Evolutionary conservation across 2,329 filamentous ascomycete species (phyloP), one percentile per base, ranked within the genome.

Genomic region (Xylariaceae sp.): DNA sequence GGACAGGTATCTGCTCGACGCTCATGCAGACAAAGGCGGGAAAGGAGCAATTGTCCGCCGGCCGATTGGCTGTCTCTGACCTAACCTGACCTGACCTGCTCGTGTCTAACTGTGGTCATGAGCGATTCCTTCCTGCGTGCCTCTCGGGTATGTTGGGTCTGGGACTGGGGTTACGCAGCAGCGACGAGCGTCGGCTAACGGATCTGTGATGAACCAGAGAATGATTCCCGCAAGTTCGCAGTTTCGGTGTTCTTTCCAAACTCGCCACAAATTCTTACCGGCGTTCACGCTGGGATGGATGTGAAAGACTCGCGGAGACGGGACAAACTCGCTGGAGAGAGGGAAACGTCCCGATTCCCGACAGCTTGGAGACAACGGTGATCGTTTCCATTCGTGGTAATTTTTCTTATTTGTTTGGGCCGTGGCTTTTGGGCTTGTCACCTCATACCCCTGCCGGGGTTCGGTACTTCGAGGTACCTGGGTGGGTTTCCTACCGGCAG

Each of bases 361-460:
- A 60, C 55, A 56, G 50, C 50, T 42, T 56, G 58, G 58, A 40
- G 48, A 57, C 47, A 56, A 54, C 45, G 58, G 52, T 43, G 58
- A 58, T 60, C 57, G 48, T 44, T 60, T 47, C 55, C 55, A 21
- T 32, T 40, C 43, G 32, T 13, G 18, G 54, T 32, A 26, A 26
- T 8, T 26, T 8, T 8, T 8, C 26, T 4, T 26, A 18, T 18
- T 37, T 42, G 47, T 43, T 34, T 44, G 43, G 30, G 13, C 36
- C 43, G 48, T 19, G 36, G 18, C 36, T 43, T 40, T 54, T 30
- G 50, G 26, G 5, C 26, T 4, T 26, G 26, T 8, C 26, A 26
- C 8, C 5, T 26, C 4, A 26, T 8, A 26, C 26, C 26, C 26
- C 26, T 26, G 26, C 26, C 8, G 26, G 26, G 26, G 8, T 26